Evolutionary conservation across 768 basidiomycete genomes (phyloP), one percentile per base, ranked within the genome.

Genomic region (Mrakia frigida): DNA sequence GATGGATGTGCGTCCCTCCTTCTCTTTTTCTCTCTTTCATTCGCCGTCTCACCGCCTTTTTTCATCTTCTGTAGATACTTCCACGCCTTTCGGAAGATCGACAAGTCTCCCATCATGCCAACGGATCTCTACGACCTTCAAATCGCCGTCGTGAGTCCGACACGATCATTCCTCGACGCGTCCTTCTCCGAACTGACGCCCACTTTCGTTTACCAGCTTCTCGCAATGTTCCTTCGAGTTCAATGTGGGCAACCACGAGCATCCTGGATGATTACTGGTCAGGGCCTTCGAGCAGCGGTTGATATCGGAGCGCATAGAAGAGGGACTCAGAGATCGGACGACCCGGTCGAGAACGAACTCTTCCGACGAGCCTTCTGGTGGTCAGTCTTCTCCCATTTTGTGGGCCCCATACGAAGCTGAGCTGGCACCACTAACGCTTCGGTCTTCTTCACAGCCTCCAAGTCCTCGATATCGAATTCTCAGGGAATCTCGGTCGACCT

Each of bases 61-160:
- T 46, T 6, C 6, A 28, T 46, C 43, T 9, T 46, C 43, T 18
- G 7, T 46, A 46, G 52, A 31, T 70, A 70, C 69, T 70, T 28
- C 41, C 67, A 68, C 50, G 74, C 59, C 10, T 75, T 68, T 37
- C 63, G 65, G 25, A 31, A 46, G 23, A 68, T 75, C 41, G 35
- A 37, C 14, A 63, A 63, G 14, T 46, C 67, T 33, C 74, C 63
- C 23, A 33, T 75, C 25, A 65, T 65, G 6, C 74, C 74, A 5
- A 75, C 74, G 52, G 74, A 75, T 21, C 74, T 75, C 41, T 75
- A 63, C 33, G 74, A 75, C 35, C 74, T 75, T 5, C 74, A 75
- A 39, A 37, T 53, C 3, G 31, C 74, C 37, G 74, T 75, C 35
- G 63, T 75, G 31, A 61, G 67, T 53, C 63, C 67, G n/a, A n/a